These are phyloP conservation scores for Cutaneotrichosporon sp. DNA, from an alignment of 1,284 basidiomycete species.

Conservation along the genomic window DNA sequence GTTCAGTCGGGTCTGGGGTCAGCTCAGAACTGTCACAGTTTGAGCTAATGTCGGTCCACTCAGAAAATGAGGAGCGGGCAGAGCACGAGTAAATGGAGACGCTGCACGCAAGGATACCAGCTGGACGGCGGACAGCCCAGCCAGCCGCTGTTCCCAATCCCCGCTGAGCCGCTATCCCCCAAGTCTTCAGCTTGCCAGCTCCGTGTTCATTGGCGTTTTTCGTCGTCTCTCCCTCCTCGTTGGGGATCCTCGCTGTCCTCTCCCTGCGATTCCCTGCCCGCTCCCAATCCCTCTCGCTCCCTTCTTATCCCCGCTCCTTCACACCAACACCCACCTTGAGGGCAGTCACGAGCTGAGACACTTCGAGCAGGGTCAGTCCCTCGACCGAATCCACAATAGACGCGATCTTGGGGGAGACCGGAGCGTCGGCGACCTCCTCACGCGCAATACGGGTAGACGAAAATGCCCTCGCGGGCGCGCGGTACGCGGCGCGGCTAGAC, in stretches of 20 bases:
- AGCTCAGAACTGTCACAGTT: background rate
- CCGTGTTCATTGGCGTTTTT: too few species aligned
- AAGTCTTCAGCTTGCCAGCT: too few species aligned
- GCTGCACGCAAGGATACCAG: too few species aligned
- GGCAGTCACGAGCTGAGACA: conserved; percentile 87
- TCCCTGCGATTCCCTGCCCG: too few species aligned
- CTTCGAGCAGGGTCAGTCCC: conserved; percentile 82
- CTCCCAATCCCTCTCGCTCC: background rate
- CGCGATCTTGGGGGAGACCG: conserved; percentile 58
- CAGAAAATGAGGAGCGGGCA: too few species aligned
- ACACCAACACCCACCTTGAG: conserved; percentile 65
- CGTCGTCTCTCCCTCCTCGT: too few species aligned
- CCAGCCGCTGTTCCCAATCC: too few species aligned
- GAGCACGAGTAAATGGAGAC: too few species aligned
- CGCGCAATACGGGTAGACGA: conserved; percentile 26
- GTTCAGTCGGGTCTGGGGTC: conserved; percentile 74
- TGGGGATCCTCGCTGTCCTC: too few species aligned
- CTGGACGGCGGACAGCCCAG: too few species aligned
- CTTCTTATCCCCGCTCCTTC: background rate
- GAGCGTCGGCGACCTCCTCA: conserved; percentile 25
- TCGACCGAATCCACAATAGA: conserved; percentile 94
- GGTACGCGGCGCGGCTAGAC: conserved; percentile 16
- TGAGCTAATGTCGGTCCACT: background rate
- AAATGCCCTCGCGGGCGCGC: conserved; percentile 22
- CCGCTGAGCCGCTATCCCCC: too few species aligned